Conservation (phyloP, 2,329 filamentous ascomycete species). For the Microdochium trichocladiopsis region DNA sequence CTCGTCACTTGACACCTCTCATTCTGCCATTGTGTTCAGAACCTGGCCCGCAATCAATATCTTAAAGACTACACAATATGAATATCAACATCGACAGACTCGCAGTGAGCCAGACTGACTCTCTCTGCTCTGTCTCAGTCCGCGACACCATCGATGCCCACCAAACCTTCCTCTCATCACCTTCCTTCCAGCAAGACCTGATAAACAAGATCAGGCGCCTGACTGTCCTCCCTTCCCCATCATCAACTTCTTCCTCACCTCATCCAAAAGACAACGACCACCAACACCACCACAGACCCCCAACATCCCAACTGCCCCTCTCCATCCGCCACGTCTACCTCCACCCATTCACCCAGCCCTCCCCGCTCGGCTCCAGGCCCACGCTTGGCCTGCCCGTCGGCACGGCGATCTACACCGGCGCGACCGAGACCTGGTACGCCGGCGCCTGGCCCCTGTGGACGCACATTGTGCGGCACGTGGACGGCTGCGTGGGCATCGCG, state of each 20-base stretch:
- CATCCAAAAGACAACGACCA: slow-evolving; percentile 10
- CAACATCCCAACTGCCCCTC: not conserved
- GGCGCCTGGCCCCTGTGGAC: slow-evolving; percentile 11
- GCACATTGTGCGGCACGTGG: slow-evolving; percentile 9
- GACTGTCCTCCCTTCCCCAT: not conserved
- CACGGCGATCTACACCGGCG: slow-evolving; percentile 21
- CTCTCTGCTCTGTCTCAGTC: no score
- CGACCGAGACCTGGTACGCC: slow-evolving; percentile 6
- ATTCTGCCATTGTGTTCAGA: no score
- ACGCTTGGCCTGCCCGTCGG: slow-evolving; percentile 16
- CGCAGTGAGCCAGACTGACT: no score
- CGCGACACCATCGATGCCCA: not conserved
- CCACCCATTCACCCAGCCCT: slow-evolving; percentile 13
- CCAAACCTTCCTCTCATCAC: not conserved
- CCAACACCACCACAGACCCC: slow-evolving; percentile 11
- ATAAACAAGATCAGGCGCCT: not conserved
- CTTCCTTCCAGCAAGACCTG: slow-evolving; percentile 6
- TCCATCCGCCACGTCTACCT: slow-evolving; percentile 14
- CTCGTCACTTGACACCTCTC: no score
- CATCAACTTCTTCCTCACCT: slow-evolving; percentile 12
- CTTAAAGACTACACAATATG: no score
- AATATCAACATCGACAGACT: no score
- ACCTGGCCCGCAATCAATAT: no score
- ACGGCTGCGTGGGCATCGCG: slow-evolving; percentile 22
- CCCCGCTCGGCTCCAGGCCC: slow-evolving; percentile 9